These are phyloP conservation scores for Penicillium fuscoglaucum DNA, from an alignment of 2,329 filamentous ascomycete genomes.

Conservation along the genomic window DNA sequence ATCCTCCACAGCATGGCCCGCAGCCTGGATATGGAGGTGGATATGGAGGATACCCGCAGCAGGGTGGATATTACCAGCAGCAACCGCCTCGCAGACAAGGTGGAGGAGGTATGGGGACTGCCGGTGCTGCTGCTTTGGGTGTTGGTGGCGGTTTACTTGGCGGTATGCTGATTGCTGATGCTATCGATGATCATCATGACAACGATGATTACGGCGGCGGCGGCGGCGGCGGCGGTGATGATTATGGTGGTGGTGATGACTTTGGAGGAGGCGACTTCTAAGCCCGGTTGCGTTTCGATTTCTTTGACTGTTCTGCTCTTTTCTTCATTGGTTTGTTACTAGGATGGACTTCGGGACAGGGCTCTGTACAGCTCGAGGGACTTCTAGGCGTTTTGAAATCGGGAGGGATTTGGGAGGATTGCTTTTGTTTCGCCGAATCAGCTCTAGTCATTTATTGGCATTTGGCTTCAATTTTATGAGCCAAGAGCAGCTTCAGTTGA, in stretches of 20 bases:
- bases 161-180: constrained; percentile 69
- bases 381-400: constrained; percentile 8
- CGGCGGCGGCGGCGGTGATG: constrained; percentile 25
- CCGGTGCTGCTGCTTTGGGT: constrained; percentile 74
- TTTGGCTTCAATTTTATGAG: constrained; percentile 8
- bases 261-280: constrained; percentile 32
- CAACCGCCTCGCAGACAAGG: constrained; percentile 47
- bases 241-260: constrained; percentile 35
- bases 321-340: background rate
- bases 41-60: constrained; percentile 42
- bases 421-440: background rate
- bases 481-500: constrained; percentile 2
- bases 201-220: constrained; percentile 26
- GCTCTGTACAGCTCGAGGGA: background rate
- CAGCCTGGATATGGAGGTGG: constrained; percentile 22
- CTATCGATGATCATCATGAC: constrained; percentile 47
- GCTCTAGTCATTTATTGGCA: constrained; percentile 6
- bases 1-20: constrained; percentile 28
- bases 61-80: constrained; percentile 41
- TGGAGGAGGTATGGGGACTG: constrained; percentile 62
- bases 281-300: background rate
- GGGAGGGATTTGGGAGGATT: constrained; percentile 1
- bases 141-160: constrained; percentile 79
- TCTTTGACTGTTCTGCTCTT: background rate
- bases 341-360: background rate